A percentile compares a stretch with the other conserved stretches of the same genome.
phyloP scores from a whole-genome alignment of 139 green algal genomes.

The Chlorella vulgaris region DNA sequence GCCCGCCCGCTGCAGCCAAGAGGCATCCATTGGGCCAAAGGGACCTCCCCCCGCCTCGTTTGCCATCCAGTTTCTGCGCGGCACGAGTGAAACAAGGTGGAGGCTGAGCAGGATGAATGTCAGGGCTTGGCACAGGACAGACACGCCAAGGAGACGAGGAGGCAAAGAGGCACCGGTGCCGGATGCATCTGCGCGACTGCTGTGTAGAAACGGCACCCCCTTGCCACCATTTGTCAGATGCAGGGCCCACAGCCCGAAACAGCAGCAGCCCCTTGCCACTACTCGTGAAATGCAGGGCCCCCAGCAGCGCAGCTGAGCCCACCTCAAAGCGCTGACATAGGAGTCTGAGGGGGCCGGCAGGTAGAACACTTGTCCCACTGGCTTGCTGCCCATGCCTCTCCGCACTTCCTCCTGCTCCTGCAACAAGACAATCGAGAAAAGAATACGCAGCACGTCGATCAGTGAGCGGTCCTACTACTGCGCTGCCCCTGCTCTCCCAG shows the following conservation, averaged over 20 bases:
- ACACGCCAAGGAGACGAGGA: too few relatives aligned
- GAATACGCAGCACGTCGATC: too few relatives aligned
- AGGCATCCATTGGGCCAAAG: constrained; percentile 47
- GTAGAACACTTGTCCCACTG: constrained; percentile 50
- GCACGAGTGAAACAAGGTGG: not conserved
- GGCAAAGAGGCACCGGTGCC: too few relatives aligned
- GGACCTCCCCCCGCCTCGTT: constrained; percentile 46
- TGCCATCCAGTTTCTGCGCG: constrained; percentile 41
- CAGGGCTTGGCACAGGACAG: too few relatives aligned
- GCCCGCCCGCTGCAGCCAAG: constrained; percentile 36
- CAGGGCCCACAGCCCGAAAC: too few relatives aligned
- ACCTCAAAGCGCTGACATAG: constrained; percentile 50
- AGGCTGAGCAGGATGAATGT: not conserved
- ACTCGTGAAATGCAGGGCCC: too few relatives aligned
- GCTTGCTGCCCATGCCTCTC: constrained; percentile 39
- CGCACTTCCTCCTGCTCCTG: constrained; percentile 44
- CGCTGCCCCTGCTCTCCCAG: too few relatives aligned
- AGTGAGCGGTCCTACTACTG: not conserved
- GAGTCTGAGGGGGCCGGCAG: constrained; percentile 51
- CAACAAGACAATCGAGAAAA: not conserved
- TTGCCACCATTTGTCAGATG: too few relatives aligned
- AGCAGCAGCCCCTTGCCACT: too few relatives aligned
- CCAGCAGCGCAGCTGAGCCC: not conserved
- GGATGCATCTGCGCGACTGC: too few relatives aligned
- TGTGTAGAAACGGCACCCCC: too few relatives aligned